Percentiles rank a stretch among this genome's conserved stretches.
Evolutionary conservation across 176 grass and related monocot species (phyloP).

Genomic region (Secale cereale): DNA sequence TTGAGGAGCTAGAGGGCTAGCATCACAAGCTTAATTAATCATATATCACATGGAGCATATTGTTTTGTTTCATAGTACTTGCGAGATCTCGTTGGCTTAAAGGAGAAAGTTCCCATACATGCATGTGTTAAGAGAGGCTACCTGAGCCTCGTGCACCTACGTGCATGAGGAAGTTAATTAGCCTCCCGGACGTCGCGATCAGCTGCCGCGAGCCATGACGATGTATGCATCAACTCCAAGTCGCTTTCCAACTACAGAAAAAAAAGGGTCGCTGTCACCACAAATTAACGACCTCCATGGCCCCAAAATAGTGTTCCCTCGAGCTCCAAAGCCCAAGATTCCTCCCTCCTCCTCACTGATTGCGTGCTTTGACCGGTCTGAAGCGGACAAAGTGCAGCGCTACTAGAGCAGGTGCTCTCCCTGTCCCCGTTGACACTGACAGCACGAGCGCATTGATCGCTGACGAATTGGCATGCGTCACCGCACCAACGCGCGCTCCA

Average conservation of each 20-base stretch:
- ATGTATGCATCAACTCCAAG: background rate
- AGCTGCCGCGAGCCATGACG: background rate
- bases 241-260: background rate
- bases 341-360: background rate
- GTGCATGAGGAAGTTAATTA: background rate
- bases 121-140: background rate
- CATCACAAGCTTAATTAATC: too few species aligned
- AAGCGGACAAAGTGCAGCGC: background rate
- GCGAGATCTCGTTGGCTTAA: too few species aligned
- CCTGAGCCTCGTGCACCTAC: background rate
- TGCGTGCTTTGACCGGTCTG: background rate
- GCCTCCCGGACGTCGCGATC: background rate
- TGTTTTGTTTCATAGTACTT: too few species aligned
- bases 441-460: background rate
- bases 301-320: background rate
- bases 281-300: background rate
- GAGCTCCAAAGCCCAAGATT: background rate
- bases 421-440: background rate
- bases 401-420: background rate
- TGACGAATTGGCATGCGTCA: conserved; percentile 39
- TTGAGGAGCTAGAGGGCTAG: background rate
- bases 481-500: background rate
- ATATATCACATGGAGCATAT: too few species aligned
- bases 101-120: background rate
- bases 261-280: background rate